Percentiles rank a stretch among this genome's conserved stretches.
Evolutionary conservation across 495 filamentous ascomycete genomes (phyloP).

Genomic region (Aspergillus homomorphus): DNA sequence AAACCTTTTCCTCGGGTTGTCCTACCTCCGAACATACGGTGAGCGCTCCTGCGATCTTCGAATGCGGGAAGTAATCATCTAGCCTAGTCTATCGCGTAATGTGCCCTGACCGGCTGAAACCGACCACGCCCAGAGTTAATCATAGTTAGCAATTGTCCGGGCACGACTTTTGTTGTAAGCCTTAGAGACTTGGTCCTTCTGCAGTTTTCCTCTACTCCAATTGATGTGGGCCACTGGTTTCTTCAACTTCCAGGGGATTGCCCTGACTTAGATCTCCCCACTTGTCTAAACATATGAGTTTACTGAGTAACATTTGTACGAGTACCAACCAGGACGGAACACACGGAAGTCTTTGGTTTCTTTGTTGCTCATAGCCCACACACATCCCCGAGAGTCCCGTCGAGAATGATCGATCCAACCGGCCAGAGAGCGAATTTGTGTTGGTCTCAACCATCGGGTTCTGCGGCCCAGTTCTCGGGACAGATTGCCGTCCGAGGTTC

Average conservation of each 20-base stretch:
- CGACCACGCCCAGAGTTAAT: not conserved
- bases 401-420: not conserved
- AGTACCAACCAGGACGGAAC: too few relatives aligned
- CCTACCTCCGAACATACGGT: slow-evolving; percentile 1
- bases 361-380: too few relatives aligned
- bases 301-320: too few relatives aligned
- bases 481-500: not conserved
- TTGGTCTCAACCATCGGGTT: not conserved
- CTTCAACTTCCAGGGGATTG: not conserved
- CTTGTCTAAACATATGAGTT: too few relatives aligned
- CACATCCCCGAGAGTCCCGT: not conserved
- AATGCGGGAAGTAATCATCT: not conserved
- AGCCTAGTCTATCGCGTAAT: not conserved
- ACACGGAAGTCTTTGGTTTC: too few relatives aligned
- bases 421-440: too few relatives aligned
- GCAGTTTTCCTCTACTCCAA: not conserved
- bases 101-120: slow-evolving; percentile 1
- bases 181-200: not conserved
- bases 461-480: not conserved
- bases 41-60: not conserved
- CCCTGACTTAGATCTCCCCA: not conserved
- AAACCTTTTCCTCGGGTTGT: not conserved
- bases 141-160: not conserved
- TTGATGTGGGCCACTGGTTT: not conserved
- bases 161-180: not conserved